Percentiles rank a stretch among this genome's conserved stretches.
Evolutionary conservation across 768 basidiomycete genomes (phyloP).

Genomic region (Mycena galopus): DNA sequence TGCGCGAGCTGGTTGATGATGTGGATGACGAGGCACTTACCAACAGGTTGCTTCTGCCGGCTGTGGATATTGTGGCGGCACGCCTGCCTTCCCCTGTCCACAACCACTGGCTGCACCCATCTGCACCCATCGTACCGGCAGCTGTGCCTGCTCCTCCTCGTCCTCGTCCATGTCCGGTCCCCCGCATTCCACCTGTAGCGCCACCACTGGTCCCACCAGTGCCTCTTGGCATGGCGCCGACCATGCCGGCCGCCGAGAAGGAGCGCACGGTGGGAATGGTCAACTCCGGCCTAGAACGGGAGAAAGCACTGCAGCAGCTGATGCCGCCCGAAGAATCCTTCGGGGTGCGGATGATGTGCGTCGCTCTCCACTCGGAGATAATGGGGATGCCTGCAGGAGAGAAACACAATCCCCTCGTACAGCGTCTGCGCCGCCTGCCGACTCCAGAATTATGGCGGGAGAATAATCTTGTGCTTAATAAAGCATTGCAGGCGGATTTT

Average conservation of each 20-base stretch:
- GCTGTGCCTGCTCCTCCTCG: not conserved
- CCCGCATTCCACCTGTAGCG: too few species aligned
- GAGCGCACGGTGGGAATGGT: not conserved
- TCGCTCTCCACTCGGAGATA: not conserved
- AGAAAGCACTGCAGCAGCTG: not conserved
- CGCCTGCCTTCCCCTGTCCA: too few species aligned
- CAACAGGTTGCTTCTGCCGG: too few species aligned
- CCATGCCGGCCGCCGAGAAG: too few species aligned
- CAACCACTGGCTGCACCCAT: too few species aligned
- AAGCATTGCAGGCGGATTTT: not conserved
- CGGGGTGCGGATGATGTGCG: not conserved
- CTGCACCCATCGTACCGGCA: not conserved
- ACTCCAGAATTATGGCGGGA: not conserved
- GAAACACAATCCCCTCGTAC: not conserved
- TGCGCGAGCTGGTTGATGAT: too few species aligned
- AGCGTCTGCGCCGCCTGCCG: not conserved
- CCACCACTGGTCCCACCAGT: too few species aligned
- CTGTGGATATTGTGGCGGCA: too few species aligned
- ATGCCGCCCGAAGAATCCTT: not conserved
- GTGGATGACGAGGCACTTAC: too few species aligned
- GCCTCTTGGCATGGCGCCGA: not conserved
- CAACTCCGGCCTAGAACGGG: not conserved
- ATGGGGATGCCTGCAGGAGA: not conserved
- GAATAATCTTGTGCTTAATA: constrained; percentile 1
- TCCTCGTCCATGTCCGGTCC: too few species aligned